Conservation (phyloP, 2,329 filamentous ascomycete species). For the Calonectria crousiana region DNA sequence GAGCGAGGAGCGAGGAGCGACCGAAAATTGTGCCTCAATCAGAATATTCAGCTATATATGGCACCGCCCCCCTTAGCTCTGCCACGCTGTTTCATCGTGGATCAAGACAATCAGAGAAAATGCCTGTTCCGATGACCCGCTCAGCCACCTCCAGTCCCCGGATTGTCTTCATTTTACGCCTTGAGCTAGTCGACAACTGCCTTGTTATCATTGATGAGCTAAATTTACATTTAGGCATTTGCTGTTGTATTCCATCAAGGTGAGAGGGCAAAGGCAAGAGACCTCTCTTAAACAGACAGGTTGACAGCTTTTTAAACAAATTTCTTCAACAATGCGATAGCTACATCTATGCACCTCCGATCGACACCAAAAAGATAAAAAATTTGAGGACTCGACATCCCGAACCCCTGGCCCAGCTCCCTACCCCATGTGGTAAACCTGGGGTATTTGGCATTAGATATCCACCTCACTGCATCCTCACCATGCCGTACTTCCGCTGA, state of each 20-base stretch:
- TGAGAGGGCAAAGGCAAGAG: too few relatives aligned
- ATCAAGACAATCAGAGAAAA: background rate
- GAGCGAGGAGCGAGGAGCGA: background rate
- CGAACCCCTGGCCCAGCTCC: background rate
- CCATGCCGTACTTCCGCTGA: background rate
- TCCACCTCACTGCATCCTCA: background rate
- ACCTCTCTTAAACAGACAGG: background rate
- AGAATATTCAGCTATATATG: background rate
- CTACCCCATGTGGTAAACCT: background rate
- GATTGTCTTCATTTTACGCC: background rate
- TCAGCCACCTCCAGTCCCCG: background rate
- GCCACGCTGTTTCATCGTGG: background rate
- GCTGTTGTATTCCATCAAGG: background rate
- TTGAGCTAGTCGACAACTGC: background rate
- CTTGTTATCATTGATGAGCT: too few relatives aligned
- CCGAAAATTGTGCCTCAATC: background rate
- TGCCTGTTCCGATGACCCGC: background rate
- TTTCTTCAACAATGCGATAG: background rate
- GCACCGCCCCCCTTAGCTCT: background rate
- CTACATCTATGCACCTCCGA: background rate
- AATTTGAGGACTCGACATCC: background rate
- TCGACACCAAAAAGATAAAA: background rate
- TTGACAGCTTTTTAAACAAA: background rate
- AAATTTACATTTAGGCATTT: background rate
- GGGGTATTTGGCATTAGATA: background rate